phyloP scores from a whole-genome alignment of 2,329 filamentous ascomycete genomes.

The Stachybotrys elegans region DNA sequence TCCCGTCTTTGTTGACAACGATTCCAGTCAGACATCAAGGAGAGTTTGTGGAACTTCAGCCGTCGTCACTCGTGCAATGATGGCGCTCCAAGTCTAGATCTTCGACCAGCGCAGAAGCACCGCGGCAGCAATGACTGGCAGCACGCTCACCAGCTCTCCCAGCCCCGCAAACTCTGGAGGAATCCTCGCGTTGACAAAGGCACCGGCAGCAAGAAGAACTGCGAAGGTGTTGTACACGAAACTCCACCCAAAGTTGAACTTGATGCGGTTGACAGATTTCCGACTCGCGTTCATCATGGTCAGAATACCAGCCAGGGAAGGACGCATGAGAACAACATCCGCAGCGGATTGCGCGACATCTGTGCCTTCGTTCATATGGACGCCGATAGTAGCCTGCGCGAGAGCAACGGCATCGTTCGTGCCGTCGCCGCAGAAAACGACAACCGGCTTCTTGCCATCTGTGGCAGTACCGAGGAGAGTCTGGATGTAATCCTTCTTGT shows the following conservation, averaged over 20 bases:
- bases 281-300: constrained; percentile 50
- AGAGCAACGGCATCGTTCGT: constrained; percentile 75
- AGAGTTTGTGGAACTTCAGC: constrained; percentile 5
- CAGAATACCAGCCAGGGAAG: constrained; percentile 50
- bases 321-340: constrained; percentile 62
- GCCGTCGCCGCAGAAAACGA: constrained; percentile 72
- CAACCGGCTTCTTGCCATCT: constrained; percentile 25
- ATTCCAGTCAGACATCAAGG: constrained; percentile 3
- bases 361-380: constrained; percentile 58
- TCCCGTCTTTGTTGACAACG: background rate
- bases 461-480: constrained; percentile 20
- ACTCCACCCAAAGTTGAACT: constrained; percentile 67
- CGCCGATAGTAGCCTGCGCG: constrained; percentile 64
- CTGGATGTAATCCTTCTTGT: constrained; percentile 42
- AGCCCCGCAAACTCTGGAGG: constrained; percentile 62
- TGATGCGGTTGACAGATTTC: constrained; percentile 42
- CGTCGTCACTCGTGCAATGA: background rate
- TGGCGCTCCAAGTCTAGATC: constrained; percentile 8
- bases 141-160: constrained; percentile 68
- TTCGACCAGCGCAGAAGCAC: constrained; percentile 19
- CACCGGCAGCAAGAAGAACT: constrained; percentile 61
- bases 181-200: constrained; percentile 48
- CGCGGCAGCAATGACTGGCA: constrained; percentile 54
- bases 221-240: constrained; percentile 67
- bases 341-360: constrained; percentile 64